Evolutionary conservation across 768 basidiomycete species (phyloP).

Genomic region (Lactarius deliciosus): DNA sequence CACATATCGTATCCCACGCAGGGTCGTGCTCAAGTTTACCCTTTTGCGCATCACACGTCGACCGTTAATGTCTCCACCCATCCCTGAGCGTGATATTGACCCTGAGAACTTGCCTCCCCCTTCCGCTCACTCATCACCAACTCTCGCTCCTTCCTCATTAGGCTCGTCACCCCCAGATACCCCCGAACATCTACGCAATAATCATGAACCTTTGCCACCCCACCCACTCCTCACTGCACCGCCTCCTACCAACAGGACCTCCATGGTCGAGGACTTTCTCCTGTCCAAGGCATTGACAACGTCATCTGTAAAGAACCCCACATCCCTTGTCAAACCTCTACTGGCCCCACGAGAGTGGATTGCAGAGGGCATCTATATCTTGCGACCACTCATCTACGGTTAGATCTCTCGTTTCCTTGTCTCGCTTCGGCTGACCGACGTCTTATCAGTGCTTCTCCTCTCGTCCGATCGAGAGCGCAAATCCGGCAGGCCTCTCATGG

Average conservation of each 20-base stretch:
- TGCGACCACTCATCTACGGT: slow-evolving; percentile 81
- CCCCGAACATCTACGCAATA: slow-evolving; percentile 81
- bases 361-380: slow-evolving; percentile 66
- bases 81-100: slow-evolving; percentile 88
- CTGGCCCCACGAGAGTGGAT: slow-evolving; percentile 70
- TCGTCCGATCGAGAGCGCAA: slow-evolving; percentile 39
- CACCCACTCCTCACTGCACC: slow-evolving; percentile 60
- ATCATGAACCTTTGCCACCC: slow-evolving; percentile 62
- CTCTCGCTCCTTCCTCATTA: slow-evolving; percentile 57
- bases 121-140: slow-evolving; percentile 54
- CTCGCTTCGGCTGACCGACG: slow-evolving; percentile 10
- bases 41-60: slow-evolving; percentile 73
- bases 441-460: slow-evolving; percentile 39
- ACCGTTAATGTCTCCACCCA: slow-evolving; percentile 72
- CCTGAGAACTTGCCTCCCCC: slow-evolving; percentile 55
- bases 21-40: slow-evolving; percentile 70
- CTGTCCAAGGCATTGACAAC: slow-evolving; percentile 79
- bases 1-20: slow-evolving; percentile 37
- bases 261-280: slow-evolving; percentile 74
- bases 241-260: slow-evolving; percentile 50
- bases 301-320: slow-evolving; percentile 67
- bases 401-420: slow-evolving; percentile 29
- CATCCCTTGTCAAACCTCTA: slow-evolving; percentile 61
- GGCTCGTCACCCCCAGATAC: slow-evolving; percentile 57
- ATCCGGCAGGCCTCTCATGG: slow-evolving; percentile 62